Conservation (phyloP, 2,329 filamentous ascomycete genomes). For the Thermothelomyces thermophilus region DNA sequence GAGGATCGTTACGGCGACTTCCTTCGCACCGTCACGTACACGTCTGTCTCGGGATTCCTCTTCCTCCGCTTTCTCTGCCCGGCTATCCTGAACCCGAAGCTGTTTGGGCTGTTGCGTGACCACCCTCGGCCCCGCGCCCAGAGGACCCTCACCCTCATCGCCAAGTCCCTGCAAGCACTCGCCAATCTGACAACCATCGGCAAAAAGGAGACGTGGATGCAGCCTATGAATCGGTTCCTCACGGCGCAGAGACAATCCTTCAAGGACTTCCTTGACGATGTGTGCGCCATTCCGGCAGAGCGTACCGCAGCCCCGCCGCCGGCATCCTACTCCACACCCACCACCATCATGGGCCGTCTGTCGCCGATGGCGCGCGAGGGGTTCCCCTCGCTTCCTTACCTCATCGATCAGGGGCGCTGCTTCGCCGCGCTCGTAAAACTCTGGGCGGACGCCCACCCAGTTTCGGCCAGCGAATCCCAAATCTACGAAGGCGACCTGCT, state of each 20-base stretch:
- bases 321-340: slow-evolving; percentile 84
- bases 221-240: slow-evolving; percentile 91
- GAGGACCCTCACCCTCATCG: slow-evolving; percentile 82
- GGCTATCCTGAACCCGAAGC: slow-evolving; percentile 89
- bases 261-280: slow-evolving; percentile 77
- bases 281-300: slow-evolving; percentile 76
- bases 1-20: slow-evolving; percentile 95
- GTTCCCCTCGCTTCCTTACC: slow-evolving; percentile 85
- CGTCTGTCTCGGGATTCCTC: slow-evolving; percentile 88
- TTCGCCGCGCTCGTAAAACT: slow-evolving; percentile 77
- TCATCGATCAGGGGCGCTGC: slow-evolving; percentile 82
- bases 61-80: slow-evolving; percentile 95
- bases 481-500: slow-evolving; percentile 46
- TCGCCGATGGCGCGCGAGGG: slow-evolving; percentile 79
- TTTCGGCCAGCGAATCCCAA: slow-evolving; percentile 29
- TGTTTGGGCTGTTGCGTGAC: slow-evolving; percentile 79
- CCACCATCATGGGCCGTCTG: slow-evolving; percentile 79
- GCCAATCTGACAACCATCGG: slow-evolving; percentile 89
- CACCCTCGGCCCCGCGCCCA: slow-evolving; percentile 78
- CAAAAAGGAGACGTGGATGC: slow-evolving; percentile 97
- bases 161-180: slow-evolving; percentile 84
- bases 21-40: slow-evolving; percentile 81
- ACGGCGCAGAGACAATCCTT: slow-evolving; percentile 68
- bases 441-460: slow-evolving; percentile 57
- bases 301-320: slow-evolving; percentile 59